Evolutionary conservation across 2,329 filamentous ascomycete species (phyloP).

Genomic region (Paecilomyces sp.): DNA sequence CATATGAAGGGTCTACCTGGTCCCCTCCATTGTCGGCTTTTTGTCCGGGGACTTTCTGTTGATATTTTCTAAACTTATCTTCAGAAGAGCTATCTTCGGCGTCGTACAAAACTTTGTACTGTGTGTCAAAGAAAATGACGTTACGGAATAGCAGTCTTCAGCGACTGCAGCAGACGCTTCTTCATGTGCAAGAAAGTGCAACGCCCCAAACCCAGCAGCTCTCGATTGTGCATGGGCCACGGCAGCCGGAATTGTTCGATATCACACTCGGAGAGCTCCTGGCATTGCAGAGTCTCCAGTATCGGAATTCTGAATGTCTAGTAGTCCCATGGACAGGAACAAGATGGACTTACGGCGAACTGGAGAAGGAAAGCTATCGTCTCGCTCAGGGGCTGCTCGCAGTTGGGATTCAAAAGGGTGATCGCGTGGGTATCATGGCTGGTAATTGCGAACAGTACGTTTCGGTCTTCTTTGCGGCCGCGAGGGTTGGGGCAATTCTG

Average conservation of each 20-base stretch:
- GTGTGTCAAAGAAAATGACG: neutral
- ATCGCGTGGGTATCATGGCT: constrained; percentile 62
- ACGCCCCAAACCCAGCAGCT: constrained; percentile 13
- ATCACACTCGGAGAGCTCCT: constrained; percentile 66
- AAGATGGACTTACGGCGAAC: constrained; percentile 62
- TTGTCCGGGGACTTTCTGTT: too few species aligned
- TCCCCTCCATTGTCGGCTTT: neutral
- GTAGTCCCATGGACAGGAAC: constrained; percentile 69
- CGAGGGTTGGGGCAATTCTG: constrained; percentile 58
- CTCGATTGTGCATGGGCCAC: constrained; percentile 60
- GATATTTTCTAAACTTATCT: neutral
- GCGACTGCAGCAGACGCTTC: constrained; percentile 16
- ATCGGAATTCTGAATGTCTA: constrained; percentile 60
- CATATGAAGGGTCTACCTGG: neutral
- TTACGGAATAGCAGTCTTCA: neutral
- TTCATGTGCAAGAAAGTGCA: constrained; percentile 15
- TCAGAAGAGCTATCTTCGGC: neutral
- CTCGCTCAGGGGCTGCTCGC: constrained; percentile 60
- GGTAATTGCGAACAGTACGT: constrained; percentile 50
- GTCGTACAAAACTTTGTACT: neutral
- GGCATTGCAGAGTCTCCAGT: constrained; percentile 60
- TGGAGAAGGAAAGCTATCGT: constrained; percentile 55
- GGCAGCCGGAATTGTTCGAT: constrained; percentile 45
- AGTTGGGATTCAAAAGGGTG: constrained; percentile 38
- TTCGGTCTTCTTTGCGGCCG: constrained; percentile 65